These are phyloP conservation scores for Pichia manshurica DNA, from an alignment of 805 yeast genomes.

Conservation along the genomic window DNA sequence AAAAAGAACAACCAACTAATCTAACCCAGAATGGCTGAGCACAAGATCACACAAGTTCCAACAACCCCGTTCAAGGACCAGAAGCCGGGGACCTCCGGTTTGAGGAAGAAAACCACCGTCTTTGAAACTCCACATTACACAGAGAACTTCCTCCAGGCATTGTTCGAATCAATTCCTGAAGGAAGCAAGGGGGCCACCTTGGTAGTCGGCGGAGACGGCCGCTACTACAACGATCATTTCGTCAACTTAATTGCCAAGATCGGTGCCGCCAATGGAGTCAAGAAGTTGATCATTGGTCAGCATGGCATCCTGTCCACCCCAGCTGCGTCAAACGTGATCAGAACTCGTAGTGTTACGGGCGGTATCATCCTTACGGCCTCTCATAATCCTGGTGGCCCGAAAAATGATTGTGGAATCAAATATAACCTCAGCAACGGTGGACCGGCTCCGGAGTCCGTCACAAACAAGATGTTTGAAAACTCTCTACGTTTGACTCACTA, in stretches of 20 bases:
- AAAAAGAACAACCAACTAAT: too few relatives aligned
- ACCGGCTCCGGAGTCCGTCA: slow-evolving; percentile 95
- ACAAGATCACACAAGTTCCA: slow-evolving; percentile 31
- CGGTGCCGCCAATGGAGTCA: slow-evolving; percentile 88
- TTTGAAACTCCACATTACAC: slow-evolving; percentile 77
- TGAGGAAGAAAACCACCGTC: slow-evolving; percentile 83
- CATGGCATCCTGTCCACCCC: slow-evolving; percentile 90
- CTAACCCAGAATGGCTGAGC: slow-evolving; percentile 5
- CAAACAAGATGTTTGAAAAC: slow-evolving; percentile 74
- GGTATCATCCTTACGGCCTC: slow-evolving; percentile 95
- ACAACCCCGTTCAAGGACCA: slow-evolving; percentile 84
- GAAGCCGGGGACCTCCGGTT: slow-evolving; percentile 97
- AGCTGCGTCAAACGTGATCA: slow-evolving; percentile 89
- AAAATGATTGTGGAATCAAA: slow-evolving; percentile 88
- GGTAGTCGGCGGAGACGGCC: slow-evolving; percentile 96
- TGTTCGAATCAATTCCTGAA: slow-evolving; percentile 83
- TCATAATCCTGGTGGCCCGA: slow-evolving; percentile 97
- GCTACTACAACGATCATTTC: slow-evolving; percentile 80
- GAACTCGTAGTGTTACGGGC: slow-evolving; percentile 71
- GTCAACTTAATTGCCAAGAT: slow-evolving; percentile 77
- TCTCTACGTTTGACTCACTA: slow-evolving; percentile 56
- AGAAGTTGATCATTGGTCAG: slow-evolving; percentile 79
- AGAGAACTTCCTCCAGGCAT: slow-evolving; percentile 89
- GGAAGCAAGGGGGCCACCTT: slow-evolving; percentile 68
- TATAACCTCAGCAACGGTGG: slow-evolving; percentile 95